Evolutionary conservation across 2,329 filamentous ascomycete species (phyloP), one percentile per base, ranked within the genome.

Genomic region (Diaporthe aspalathi): DNA sequence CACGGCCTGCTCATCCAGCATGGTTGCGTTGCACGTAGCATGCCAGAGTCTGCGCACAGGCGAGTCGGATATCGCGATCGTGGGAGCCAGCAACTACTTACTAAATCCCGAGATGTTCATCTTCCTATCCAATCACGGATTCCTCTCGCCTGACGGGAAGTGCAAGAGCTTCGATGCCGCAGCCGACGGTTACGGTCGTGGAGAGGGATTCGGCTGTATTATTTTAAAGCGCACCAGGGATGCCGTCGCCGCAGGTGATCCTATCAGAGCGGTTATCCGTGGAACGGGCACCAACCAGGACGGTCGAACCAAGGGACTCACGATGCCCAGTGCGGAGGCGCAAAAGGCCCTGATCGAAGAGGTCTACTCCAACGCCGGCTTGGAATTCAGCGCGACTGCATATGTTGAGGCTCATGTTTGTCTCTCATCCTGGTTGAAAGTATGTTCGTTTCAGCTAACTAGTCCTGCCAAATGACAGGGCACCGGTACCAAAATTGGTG

Each of bases 131-230:
- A 70, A 50, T 2, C 84, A 79, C 1, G 76, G 77, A 3, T 79
- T 81, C 40, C 74, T 79, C 1, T 79, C 76, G 49, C 73, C 75
- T 1, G 78, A 77, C 0, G 80, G 80, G 0, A 71, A 76, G 50
- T 80, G 76, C 68, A 79, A 79, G 71, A 73, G 80, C 0, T 82
- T 80, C 57, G 79, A 80, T 29, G 73, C 67, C 2, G 16, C 43
- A 0, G 78, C 77, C 5, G 81, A 86, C 70, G 88, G 88, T 0
- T 90, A 89, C 72, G 86, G 83, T 9, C 80, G 87, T 3, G 87
- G 82, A 1, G 88, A 90, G 63, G 87, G 83, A 0, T 75, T 81
- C 5, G 84, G 76, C 0, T 73, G 78, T 0, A 74, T 89, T 0
- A 74, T 87, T 3, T 72, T 89, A 0, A 89, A 89, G 78, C 80